Evolutionary conservation across 1,284 basidiomycete species (phyloP).

Genomic region (Puccinia polysora): DNA sequence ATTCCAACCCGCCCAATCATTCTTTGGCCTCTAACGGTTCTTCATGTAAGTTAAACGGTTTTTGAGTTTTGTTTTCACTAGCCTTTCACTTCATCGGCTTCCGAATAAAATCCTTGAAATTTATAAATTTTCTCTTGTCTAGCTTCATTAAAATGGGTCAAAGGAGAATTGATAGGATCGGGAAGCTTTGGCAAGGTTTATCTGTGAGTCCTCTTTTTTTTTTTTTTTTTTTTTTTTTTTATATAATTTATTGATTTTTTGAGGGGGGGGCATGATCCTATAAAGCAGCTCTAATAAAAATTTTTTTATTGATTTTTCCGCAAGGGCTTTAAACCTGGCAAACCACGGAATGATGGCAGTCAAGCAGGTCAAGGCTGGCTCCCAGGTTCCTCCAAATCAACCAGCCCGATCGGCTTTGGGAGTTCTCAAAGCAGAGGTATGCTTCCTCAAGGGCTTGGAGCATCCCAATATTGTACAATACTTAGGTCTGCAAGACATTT

Average conservation of each 20-base stretch:
- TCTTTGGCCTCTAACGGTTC: slow-evolving; percentile 47
- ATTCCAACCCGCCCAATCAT: slow-evolving; percentile 49
- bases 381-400: slow-evolving; percentile 86
- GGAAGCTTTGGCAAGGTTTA: slow-evolving; percentile 96
- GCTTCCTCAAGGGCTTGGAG: slow-evolving; percentile 89
- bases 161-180: slow-evolving; percentile 91
- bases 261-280: background rate
- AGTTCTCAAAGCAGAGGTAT: slow-evolving; percentile 87
- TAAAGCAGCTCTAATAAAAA: background rate
- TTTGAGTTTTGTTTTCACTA: slow-evolving; percentile 45
- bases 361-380: slow-evolving; percentile 84
- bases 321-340: slow-evolving; percentile 79
- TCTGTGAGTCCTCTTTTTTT: slow-evolving; percentile 54
- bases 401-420: slow-evolving; percentile 83
- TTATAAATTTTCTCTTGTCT: background rate
- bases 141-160: slow-evolving; percentile 97
- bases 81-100: background rate
- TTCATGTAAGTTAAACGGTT: slow-evolving; percentile 45
- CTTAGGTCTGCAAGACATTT: slow-evolving; percentile 61
- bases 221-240: background rate
- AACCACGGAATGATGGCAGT: slow-evolving; percentile 99
- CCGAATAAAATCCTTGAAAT: too few species aligned
- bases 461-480: slow-evolving; percentile 97
- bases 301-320: background rate
- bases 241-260: background rate